A percentile compares a stretch with the other conserved stretches of the same genome.
These are phyloP conservation scores for Anacardium occidentale DNA, from an alignment of 345 rosid species.

Conservation along the genomic window DNA sequence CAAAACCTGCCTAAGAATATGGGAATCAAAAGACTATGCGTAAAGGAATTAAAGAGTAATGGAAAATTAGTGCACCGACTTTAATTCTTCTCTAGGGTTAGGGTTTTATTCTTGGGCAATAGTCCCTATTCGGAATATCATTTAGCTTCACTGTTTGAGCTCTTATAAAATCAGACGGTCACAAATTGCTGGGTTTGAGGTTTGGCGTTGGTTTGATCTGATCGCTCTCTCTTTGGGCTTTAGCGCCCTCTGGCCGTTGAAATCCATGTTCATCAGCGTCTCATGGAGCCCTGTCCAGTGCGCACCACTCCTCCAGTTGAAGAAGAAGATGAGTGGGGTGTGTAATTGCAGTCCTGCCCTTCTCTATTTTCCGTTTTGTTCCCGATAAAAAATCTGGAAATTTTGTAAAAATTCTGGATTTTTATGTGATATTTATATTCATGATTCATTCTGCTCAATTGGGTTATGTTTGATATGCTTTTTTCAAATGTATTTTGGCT, in stretches of 20 bases:
- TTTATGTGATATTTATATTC: not conserved
- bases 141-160: not conserved
- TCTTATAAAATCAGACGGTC: not conserved
- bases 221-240: constrained; percentile 37
- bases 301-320: constrained; percentile 43
- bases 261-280: constrained; percentile 72
- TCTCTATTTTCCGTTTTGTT: constrained; percentile 3
- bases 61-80: not conserved
- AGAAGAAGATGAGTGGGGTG: constrained; percentile 92
- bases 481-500: not conserved
- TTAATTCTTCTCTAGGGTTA: constrained; percentile 16
- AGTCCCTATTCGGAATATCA: not conserved
- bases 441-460: not conserved
- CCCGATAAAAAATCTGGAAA: not conserved
- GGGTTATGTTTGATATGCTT: not conserved
- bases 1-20: not conserved
- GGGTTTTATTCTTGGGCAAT: constrained; percentile 7
- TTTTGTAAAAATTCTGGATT: not conserved
- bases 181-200: not conserved
- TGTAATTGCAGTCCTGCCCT: not conserved
- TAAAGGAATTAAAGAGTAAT: not conserved
- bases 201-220: constrained; percentile 4
- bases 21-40: not conserved
- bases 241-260: constrained; percentile 48
- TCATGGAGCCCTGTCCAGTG: constrained; percentile 65